These are phyloP conservation scores for Suillus luteus DNA, from an alignment of 768 basidiomycete species.

Conservation along the genomic window DNA sequence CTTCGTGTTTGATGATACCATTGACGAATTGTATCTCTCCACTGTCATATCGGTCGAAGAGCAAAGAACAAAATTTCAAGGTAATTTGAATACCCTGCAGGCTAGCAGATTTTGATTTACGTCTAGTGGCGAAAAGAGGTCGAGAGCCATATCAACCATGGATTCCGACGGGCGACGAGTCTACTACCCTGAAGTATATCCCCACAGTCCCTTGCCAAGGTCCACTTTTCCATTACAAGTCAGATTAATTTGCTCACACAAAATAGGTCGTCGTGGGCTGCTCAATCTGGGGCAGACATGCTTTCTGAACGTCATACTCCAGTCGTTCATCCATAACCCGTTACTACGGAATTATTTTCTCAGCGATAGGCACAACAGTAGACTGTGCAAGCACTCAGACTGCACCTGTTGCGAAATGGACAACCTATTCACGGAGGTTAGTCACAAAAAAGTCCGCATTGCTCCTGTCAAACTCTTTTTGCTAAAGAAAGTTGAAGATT, in stretches of 20 bases:
- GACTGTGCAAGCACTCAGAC: slow-evolving; percentile 64
- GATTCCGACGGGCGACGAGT: slow-evolving; percentile 45
- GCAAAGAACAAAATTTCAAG: slow-evolving; percentile 58
- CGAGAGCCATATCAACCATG: slow-evolving; percentile 54
- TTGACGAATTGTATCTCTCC: slow-evolving; percentile 50
- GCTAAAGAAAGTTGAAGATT: slow-evolving; percentile 38
- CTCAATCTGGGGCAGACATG: slow-evolving; percentile 92
- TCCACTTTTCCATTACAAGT: slow-evolving; percentile 23
- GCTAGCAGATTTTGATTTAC: neutral
- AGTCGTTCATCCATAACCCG: slow-evolving; percentile 88
- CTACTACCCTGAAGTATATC: slow-evolving; percentile 48
- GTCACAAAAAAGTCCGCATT: neutral
- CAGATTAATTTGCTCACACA: slow-evolving; percentile 7
- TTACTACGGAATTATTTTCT: slow-evolving; percentile 87
- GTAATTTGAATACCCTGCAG: slow-evolving; percentile 32
- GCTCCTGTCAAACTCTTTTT: neutral
- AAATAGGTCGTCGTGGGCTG: slow-evolving; percentile 75
- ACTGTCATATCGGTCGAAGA: slow-evolving; percentile 59
- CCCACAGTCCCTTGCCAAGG: slow-evolving; percentile 74
- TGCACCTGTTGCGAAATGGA: slow-evolving; percentile 97
- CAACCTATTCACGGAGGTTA: slow-evolving; percentile 73
- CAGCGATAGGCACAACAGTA: slow-evolving; percentile 83
- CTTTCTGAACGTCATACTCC: slow-evolving; percentile 90
- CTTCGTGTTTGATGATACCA: slow-evolving; percentile 60
- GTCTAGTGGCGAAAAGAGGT: slow-evolving; percentile 38